Evolutionary conservation across 1,284 basidiomycete species (phyloP).

Genomic region (Moesziomyces sp.): DNA sequence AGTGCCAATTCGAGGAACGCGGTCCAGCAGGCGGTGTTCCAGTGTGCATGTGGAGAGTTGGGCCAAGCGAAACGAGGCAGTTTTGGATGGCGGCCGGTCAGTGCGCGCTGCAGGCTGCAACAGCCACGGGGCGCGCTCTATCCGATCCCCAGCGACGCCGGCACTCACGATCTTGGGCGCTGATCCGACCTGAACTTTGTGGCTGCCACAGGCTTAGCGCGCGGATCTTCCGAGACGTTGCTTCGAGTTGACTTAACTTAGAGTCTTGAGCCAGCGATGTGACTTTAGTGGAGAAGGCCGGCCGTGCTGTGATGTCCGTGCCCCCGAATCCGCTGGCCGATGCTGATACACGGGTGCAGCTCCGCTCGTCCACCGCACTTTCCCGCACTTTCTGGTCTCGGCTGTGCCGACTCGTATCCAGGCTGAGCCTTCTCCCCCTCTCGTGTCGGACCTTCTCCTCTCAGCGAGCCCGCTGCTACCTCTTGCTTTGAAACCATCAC

Average conservation of each 20-base stretch:
- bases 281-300: too few relatives aligned
- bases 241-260: neutral
- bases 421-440: neutral
- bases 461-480: neutral
- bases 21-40: too few relatives aligned
- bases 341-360: slow-evolving; percentile 12
- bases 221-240: neutral
- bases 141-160: neutral
- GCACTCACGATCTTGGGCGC: too few relatives aligned
- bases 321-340: too few relatives aligned
- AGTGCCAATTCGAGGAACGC: too few relatives aligned
- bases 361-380: neutral
- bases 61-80: too few relatives aligned
- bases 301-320: too few relatives aligned
- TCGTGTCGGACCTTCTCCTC: neutral
- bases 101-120: too few relatives aligned
- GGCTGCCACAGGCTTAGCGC: neutral
- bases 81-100: too few relatives aligned
- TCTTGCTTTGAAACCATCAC: slow-evolving; percentile 18
- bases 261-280: neutral
- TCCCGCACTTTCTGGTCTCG: neutral
- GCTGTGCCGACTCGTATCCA: slow-evolving; percentile 1
- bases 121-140: neutral
- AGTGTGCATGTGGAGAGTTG: too few relatives aligned
- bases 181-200: too few relatives aligned